These are phyloP conservation scores for Daldinia bambusicola DNA, from an alignment of 495 filamentous ascomycete genomes.

Conservation along the genomic window DNA sequence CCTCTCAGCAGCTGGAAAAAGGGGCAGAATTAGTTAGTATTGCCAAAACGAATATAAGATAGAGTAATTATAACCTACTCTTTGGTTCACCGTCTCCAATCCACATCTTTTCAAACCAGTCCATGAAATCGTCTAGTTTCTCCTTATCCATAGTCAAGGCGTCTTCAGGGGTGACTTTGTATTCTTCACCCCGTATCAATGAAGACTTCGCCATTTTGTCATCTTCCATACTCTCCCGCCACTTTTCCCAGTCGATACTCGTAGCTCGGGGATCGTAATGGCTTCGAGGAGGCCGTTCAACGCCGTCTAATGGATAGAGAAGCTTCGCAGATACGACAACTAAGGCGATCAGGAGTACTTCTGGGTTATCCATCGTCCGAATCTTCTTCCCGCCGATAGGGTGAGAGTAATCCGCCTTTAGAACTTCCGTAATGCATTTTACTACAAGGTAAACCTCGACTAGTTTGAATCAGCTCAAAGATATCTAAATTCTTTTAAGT, in stretches of 20 bases:
- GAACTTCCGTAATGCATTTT: constrained; percentile 65
- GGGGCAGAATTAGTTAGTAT: constrained; percentile 7
- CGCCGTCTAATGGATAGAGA: constrained; percentile 76
- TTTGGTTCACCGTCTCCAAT: constrained; percentile 60
- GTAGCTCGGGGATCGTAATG: constrained; percentile 68
- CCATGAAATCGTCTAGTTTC: constrained; percentile 83
- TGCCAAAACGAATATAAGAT: neutral
- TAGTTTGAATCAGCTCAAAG: constrained; percentile 45
- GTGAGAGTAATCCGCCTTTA: constrained; percentile 68
- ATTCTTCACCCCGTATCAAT: constrained; percentile 42
- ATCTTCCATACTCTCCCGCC: constrained; percentile 66
- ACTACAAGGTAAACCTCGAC: constrained; percentile 75
- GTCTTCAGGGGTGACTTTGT: constrained; percentile 70
- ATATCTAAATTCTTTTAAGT: neutral
- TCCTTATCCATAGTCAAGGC: constrained; percentile 72
- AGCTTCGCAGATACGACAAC: constrained; percentile 84
- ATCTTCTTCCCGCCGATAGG: constrained; percentile 50
- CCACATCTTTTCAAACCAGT: constrained; percentile 87
- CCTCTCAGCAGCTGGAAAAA: constrained; percentile 28
- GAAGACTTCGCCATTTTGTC: constrained; percentile 27
- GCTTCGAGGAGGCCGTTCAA: constrained; percentile 65
- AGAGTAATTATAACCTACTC: constrained; percentile 46
- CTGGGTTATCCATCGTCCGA: constrained; percentile 66
- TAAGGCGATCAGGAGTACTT: constrained; percentile 74
- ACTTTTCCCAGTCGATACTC: constrained; percentile 75